Conservation (phyloP, 2,329 filamentous ascomycete species). For the Epichloe sibirici region DNA sequence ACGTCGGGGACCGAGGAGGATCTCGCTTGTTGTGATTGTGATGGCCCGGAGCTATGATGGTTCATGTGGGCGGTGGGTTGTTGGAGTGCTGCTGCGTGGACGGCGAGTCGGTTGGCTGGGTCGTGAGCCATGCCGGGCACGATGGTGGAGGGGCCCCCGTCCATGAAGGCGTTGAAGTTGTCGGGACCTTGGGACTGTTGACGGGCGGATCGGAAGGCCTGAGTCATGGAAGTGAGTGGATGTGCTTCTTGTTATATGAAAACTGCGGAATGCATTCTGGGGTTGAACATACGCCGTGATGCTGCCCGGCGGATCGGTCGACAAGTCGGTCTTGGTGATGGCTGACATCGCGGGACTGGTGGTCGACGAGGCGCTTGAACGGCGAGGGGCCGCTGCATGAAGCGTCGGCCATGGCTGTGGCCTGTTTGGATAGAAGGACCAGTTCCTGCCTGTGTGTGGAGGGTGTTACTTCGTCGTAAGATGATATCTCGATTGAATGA, state of each 20-base stretch:
- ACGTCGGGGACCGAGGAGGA: conserved; percentile 13
- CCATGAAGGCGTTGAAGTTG: conserved; percentile 25
- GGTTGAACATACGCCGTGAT: conserved; percentile 18
- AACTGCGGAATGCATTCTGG: not conserved
- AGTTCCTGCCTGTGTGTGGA: too few species aligned
- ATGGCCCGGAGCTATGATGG: conserved; percentile 6
- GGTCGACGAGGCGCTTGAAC: conserved; percentile 30
- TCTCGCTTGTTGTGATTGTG: conserved; percentile 15
- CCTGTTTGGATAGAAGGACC: not conserved
- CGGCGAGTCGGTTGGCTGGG: conserved; percentile 22
- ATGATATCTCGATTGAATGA: too few species aligned
- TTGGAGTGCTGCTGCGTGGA: conserved; percentile 20
- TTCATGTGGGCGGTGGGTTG: conserved; percentile 3
- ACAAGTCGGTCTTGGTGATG: conserved; percentile 29
- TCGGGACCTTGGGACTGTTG: conserved; percentile 18
- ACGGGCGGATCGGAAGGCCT: conserved; percentile 24
- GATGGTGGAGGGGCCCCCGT: conserved; percentile 13
- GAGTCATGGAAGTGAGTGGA: conserved; percentile 2
- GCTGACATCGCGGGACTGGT: conserved; percentile 28
- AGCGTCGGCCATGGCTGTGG: conserved; percentile 24
- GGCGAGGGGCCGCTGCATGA: conserved; percentile 30
- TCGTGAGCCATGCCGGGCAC: conserved; percentile 20
- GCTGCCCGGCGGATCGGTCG: conserved; percentile 16
- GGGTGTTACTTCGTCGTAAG: not conserved
- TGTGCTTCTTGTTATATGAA: not conserved